Percentiles rank a stretch among this genome's conserved stretches.
phyloP scores from a whole-genome alignment of 208 protist genomes.

The Trypanosoma grayi region DNA sequence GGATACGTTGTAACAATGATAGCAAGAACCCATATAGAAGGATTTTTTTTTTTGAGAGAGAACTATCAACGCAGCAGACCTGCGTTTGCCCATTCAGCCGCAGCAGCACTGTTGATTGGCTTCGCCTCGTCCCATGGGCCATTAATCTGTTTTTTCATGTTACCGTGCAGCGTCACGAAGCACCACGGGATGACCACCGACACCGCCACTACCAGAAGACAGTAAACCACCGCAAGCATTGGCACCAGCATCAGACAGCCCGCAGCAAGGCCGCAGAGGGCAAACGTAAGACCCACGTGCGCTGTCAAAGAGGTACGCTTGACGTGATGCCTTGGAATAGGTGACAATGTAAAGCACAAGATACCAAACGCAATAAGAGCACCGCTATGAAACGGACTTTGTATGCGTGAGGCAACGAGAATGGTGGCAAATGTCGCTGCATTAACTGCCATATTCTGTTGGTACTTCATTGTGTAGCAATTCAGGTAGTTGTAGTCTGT shows the following conservation, averaged over 20 bases:
- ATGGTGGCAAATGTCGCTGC: conserved; percentile 79
- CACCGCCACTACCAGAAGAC: conserved; percentile 41
- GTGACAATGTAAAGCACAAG: conserved; percentile 83
- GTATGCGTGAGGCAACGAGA: conserved; percentile 84
- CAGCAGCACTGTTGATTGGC: conserved; percentile 90
- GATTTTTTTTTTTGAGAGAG: no score
- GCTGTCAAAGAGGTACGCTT: conserved; percentile 50
- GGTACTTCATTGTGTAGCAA: conserved; percentile 58
- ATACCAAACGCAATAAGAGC: conserved; percentile 82
- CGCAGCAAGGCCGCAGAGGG: conserved; percentile 51
- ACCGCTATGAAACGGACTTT: conserved; percentile 53
- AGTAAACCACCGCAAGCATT: conserved; percentile 60
- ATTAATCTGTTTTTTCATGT: conserved; percentile 87
- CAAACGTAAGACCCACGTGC: conserved; percentile 66
- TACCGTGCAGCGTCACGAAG: conserved; percentile 76
- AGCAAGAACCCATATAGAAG: conserved; percentile 12
- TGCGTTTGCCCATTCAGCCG: conserved; percentile 88
- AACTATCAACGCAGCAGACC: conserved; percentile 51
- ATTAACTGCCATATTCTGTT: conserved; percentile 76
- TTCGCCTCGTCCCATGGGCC: conserved; percentile 92
- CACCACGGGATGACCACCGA: conserved; percentile 75
- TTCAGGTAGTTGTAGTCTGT: conserved; percentile 89
- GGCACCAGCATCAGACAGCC: conserved; percentile 58
- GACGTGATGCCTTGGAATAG: conserved; percentile 69
- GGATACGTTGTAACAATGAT: no score